Base-by-base conservation (phyloP, 2,329 filamentous ascomycete genomes). In the Talaromyces sp. region DNA sequence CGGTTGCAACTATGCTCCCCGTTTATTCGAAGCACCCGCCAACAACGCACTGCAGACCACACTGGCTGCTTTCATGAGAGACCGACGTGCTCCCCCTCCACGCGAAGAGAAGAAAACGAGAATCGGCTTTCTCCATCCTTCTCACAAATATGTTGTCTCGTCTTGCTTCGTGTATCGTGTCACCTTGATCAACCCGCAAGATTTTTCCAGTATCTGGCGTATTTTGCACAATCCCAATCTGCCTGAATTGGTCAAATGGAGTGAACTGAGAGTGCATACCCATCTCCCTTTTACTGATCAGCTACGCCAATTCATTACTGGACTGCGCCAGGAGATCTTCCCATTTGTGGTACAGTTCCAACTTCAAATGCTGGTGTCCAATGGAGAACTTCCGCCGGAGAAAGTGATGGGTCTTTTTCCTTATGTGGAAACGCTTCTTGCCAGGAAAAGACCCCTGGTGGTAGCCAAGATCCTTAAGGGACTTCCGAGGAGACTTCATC, bases 311-410 rank as follows among this genome's bases (percentile, higher is more conserved):
- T 63, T 62, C 39, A n/a, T 67, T 36, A 25, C 43, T 19, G 7
- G 13, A 2, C 36, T 62, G 5, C 19, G 40, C 2, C 19, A n/a
- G 7, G 35, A 57, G 7, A 69, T 62, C 1, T 63, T 83, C 58
- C 73, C 81, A 5, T 89, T 85, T 61, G 67, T 72, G 0, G 65
- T 86, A 1, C 75, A 83, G 5, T 88, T 84, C 64, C 86, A 89
- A 63, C 73, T 89, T 5, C 80, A 87, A 53, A 80, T 79, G 15
- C 71, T 92, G 5, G 83, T 85, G 0, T 77, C 80, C 64, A 88
- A 88, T 63, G 83, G 82, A 21, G 84, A 81, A 56, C 75, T 91
- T 1, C 75, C 83, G 11, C 87, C 88, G 0, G 63, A 66, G 0
- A 80, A 73, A 1, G 82, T 84, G 0, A 48, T 75, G 0, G 61